Evolutionary conservation across 495 filamentous ascomycete species (phyloP).

Genomic region (Penicillium flavigenum): DNA sequence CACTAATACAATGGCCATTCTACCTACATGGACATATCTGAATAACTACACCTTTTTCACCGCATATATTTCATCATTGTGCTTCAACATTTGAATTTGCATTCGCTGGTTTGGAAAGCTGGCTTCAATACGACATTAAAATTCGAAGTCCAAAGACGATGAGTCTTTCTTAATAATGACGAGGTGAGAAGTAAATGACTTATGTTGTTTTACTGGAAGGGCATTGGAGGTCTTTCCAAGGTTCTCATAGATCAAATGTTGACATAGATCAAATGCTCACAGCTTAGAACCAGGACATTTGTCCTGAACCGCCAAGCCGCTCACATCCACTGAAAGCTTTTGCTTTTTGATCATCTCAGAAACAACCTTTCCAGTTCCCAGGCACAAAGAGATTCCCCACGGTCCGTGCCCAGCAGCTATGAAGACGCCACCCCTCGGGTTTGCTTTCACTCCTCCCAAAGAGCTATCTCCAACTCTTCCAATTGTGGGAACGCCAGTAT

Average conservation of each 20-base stretch:
- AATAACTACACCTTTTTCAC: neutral
- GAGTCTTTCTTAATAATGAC: too few relatives aligned
- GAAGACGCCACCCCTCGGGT: slow-evolving; percentile 60
- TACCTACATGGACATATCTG: too few relatives aligned
- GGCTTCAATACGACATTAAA: too few relatives aligned
- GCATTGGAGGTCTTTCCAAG: neutral
- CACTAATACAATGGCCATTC: too few relatives aligned
- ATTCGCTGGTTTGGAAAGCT: too few relatives aligned
- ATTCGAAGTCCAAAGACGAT: too few relatives aligned
- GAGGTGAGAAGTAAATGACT: neutral
- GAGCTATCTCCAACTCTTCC: slow-evolving; percentile 51
- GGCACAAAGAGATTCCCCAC: slow-evolving; percentile 63
- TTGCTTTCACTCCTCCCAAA: slow-evolving; percentile 51
- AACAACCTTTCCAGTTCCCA: slow-evolving; percentile 68
- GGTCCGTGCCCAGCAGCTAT: slow-evolving; percentile 72
- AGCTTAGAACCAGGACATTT: slow-evolving; percentile 2
- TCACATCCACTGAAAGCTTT: slow-evolving; percentile 50
- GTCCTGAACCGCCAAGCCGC: slow-evolving; percentile 35
- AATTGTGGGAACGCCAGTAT: slow-evolving; percentile 61
- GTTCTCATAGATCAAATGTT: neutral
- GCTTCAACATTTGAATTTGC: too few relatives aligned
- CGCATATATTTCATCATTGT: neutral
- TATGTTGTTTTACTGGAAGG: neutral
- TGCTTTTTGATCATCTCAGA: slow-evolving; percentile 60
- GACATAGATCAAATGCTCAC: neutral